phyloP scores from a whole-genome alignment of 2,329 filamentous ascomycete species.

The Metarhizium anisopliae region DNA sequence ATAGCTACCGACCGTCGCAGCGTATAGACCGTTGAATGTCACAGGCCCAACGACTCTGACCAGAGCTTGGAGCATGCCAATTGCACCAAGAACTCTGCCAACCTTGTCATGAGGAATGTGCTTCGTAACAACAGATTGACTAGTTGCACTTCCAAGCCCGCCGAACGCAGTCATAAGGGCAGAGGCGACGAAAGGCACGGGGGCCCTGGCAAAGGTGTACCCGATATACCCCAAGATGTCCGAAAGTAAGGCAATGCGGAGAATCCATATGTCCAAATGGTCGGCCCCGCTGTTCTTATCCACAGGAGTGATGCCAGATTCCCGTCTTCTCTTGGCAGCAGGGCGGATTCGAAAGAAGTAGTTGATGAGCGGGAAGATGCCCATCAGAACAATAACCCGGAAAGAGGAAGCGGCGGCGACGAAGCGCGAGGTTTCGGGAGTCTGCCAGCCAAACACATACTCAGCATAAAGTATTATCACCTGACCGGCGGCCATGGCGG shows the following conservation, averaged over 20 bases:
- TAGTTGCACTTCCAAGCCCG: constrained; percentile 74
- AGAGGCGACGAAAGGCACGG: constrained; percentile 57
- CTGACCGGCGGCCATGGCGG: constrained; percentile 72
- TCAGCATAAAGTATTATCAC: constrained; percentile 79
- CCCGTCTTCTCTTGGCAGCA: constrained; percentile 29
- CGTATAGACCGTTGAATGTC: constrained; percentile 80
- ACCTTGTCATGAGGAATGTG: constrained; percentile 77
- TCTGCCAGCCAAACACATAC: constrained; percentile 73
- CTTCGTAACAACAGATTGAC: constrained; percentile 80
- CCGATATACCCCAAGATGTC: constrained; percentile 70
- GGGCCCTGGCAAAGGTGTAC: constrained; percentile 57
- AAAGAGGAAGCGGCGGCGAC: constrained; percentile 70
- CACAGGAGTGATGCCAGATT: constrained; percentile 22
- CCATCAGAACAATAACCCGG: constrained; percentile 67
- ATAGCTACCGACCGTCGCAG: constrained; percentile 66
- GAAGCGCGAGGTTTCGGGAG: constrained; percentile 70
- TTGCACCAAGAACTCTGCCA: constrained; percentile 81
- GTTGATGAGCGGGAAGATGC: constrained; percentile 67
- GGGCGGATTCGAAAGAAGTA: constrained; percentile 59
- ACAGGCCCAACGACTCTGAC: constrained; percentile 71
- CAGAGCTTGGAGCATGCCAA: constrained; percentile 76
- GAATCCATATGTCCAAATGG: constrained; percentile 64
- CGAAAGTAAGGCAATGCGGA: constrained; percentile 65
- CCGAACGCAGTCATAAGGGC: constrained; percentile 70
- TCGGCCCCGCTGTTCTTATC: constrained; percentile 63